Conservation (phyloP, 2,329 filamentous ascomycete species). For the Penicillium sp. region DNA sequence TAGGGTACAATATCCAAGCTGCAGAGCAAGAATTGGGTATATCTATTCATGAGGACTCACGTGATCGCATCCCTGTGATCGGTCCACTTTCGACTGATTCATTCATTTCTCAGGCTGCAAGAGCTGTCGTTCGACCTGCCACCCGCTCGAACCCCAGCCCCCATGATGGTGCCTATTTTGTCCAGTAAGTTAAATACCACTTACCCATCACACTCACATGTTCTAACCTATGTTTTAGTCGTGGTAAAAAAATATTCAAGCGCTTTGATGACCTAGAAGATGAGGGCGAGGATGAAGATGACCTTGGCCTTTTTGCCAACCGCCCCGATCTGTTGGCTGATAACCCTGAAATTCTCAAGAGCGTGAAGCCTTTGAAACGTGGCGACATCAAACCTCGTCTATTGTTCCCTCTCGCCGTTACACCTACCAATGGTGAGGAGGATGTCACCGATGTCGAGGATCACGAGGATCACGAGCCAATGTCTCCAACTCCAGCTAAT, state of each 20-base stretch:
- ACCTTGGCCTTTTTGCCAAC: conserved; percentile 42
- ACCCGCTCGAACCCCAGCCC: conserved; percentile 4
- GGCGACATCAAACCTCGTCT: conserved; percentile 59
- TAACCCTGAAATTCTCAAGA: conserved; percentile 26
- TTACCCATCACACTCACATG: conserved; percentile 1
- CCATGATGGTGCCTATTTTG: conserved; percentile 1
- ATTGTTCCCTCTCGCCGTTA: conserved; percentile 51
- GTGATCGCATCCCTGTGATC: conserved; percentile 53
- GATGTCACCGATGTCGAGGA: conserved; percentile 56
- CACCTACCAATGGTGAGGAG: conserved; percentile 45
- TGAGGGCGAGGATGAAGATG: conserved; percentile 42
- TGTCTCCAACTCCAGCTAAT: conserved; percentile 12
- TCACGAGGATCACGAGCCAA: conserved; percentile 37
- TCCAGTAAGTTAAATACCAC: conserved; percentile 28
- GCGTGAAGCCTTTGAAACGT: conserved; percentile 54
- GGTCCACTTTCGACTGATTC: conserved; percentile 49
- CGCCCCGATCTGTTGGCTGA: conserved; percentile 38
- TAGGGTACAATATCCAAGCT: conserved; percentile 19
- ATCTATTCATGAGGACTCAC: conserved; percentile 62
- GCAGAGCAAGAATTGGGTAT: conserved; percentile 33
- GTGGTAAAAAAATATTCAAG: conserved; percentile 61
- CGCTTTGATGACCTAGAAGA: conserved; percentile 49
- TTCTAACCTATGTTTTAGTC: conserved; percentile 45
- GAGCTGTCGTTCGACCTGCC: background rate
- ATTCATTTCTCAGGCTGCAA: conserved; percentile 36